A percentile compares a stretch with the other conserved stretches of the same genome.
These are phyloP conservation scores for Aspergillus cristatus DNA, from an alignment of 495 filamentous ascomycete species.

Conservation along the genomic window DNA sequence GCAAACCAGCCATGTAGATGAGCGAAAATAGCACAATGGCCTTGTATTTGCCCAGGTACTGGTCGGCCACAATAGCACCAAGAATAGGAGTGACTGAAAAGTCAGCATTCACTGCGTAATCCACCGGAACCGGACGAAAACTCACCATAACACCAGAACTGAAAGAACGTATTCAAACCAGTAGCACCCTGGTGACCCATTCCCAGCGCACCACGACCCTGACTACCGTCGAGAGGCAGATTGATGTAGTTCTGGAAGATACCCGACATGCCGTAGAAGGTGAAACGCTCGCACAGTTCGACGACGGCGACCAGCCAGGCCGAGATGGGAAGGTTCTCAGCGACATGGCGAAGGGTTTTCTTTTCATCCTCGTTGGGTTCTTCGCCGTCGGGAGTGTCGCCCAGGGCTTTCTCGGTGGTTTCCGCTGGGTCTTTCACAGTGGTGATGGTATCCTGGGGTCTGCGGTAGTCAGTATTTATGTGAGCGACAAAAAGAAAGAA, in stretches of 20 bases:
- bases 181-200: conserved; percentile 47
- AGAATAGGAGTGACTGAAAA: conserved; percentile 41
- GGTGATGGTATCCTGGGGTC: conserved; percentile 2
- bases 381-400: conserved; percentile 33
- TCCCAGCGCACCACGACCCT: conserved; percentile 48
- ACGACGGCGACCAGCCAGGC: conserved; percentile 54
- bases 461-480: no score
- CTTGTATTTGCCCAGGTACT: conserved; percentile 60
- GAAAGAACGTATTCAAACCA: conserved; percentile 51
- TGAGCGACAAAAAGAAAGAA: no score
- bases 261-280: conserved; percentile 53
- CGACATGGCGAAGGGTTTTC: conserved; percentile 39
- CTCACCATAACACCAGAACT: conserved; percentile 51
- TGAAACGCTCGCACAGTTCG: conserved; percentile 59
- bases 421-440: conserved; percentile 16
- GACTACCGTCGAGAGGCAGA: conserved; percentile 35
- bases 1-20: conserved; percentile 38
- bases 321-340: conserved; percentile 46
- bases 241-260: conserved; percentile 52
- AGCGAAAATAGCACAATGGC: conserved; percentile 52
- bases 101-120: neutral
- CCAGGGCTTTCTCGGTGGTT: conserved; percentile 24
- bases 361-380: conserved; percentile 49
- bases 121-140: neutral
- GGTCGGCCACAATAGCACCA: conserved; percentile 54